phyloP scores from a whole-genome alignment of 768 basidiomycete genomes.

The Nevesoporus exiguus region DNA sequence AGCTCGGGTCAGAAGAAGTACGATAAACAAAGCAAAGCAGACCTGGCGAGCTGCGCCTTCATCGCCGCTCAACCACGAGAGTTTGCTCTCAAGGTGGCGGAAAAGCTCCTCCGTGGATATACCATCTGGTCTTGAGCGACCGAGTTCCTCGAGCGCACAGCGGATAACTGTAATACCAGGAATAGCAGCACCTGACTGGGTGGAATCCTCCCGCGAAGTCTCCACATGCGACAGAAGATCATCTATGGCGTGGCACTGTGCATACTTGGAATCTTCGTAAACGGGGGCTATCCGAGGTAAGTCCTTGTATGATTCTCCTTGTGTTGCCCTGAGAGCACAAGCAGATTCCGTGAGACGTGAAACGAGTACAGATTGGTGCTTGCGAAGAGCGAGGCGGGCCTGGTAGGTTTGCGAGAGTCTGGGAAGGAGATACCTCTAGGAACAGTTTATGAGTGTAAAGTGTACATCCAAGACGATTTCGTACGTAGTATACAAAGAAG shows the following conservation, averaged over 20 bases:
- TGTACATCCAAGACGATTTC: conserved; percentile 17
- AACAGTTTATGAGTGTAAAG: conserved; percentile 7
- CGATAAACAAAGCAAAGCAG: conserved; percentile 8
- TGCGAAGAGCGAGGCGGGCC: conserved; percentile 58
- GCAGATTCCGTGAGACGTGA: conserved; percentile 53
- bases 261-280: conserved; percentile 46
- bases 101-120: conserved; percentile 62
- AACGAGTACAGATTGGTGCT: conserved; percentile 58
- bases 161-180: conserved; percentile 58
- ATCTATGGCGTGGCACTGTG: conserved; percentile 44
- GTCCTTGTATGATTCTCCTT: conserved; percentile 50
- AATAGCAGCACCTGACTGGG: conserved; percentile 29
- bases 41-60: conserved; percentile 58
- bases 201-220: conserved; percentile 8
- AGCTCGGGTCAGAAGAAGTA: not conserved
- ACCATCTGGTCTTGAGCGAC: conserved; percentile 35
- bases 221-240: conserved; percentile 28
- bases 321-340: conserved; percentile 50
- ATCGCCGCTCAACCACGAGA: conserved; percentile 55
- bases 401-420: conserved; percentile 54
- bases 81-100: conserved; percentile 49
- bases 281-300: conserved; percentile 53
- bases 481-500: conserved; percentile 64
- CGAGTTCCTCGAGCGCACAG: conserved; percentile 54
- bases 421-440: conserved; percentile 66